Evolutionary conservation across 495 filamentous ascomycete species (phyloP).

Genomic region (Penicillium manginii): DNA sequence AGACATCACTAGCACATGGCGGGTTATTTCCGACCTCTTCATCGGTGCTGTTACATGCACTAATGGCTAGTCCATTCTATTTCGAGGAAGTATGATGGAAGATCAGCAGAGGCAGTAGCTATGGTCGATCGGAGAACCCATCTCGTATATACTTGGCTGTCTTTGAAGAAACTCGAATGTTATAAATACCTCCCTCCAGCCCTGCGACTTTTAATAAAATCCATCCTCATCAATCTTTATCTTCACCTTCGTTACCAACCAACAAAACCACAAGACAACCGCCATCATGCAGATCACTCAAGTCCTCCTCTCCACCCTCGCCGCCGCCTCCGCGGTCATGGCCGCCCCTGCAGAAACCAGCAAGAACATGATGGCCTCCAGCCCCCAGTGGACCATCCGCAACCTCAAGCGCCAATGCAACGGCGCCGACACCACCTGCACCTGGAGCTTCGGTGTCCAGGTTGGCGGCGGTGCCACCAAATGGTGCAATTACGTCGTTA

Average conservation of each 20-base stretch:
- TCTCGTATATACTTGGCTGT: background rate
- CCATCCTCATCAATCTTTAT: conserved; percentile 5
- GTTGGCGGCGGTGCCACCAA: conserved; percentile 35
- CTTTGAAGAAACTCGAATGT: background rate
- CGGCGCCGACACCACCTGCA: conserved; percentile 46
- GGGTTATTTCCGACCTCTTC: conserved; percentile 4
- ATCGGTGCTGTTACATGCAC: conserved; percentile 19
- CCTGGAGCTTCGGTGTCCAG: conserved; percentile 52
- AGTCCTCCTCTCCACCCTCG: conserved; percentile 38
- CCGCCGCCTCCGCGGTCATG: conserved; percentile 42
- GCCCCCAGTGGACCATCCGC: conserved; percentile 52
- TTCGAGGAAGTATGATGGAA: conserved; percentile 8
- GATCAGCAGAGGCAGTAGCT: background rate
- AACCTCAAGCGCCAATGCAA: conserved; percentile 54
- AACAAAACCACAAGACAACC: conserved; percentile 12
- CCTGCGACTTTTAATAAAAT: background rate
- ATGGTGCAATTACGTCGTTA: conserved; percentile 46
- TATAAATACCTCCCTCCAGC: conserved; percentile 15
- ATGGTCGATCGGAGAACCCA: background rate
- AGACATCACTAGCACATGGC: conserved; percentile 14
- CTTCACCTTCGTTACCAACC: background rate
- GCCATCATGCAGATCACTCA: conserved; percentile 50
- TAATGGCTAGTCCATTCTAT: conserved; percentile 13
- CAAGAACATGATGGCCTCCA: conserved; percentile 42
- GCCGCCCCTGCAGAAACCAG: conserved; percentile 35